Percentiles rank a stretch among this genome's conserved stretches.
phyloP scores from a whole-genome alignment of 2,329 filamentous ascomycete species.

The Eutypella sp. region DNA sequence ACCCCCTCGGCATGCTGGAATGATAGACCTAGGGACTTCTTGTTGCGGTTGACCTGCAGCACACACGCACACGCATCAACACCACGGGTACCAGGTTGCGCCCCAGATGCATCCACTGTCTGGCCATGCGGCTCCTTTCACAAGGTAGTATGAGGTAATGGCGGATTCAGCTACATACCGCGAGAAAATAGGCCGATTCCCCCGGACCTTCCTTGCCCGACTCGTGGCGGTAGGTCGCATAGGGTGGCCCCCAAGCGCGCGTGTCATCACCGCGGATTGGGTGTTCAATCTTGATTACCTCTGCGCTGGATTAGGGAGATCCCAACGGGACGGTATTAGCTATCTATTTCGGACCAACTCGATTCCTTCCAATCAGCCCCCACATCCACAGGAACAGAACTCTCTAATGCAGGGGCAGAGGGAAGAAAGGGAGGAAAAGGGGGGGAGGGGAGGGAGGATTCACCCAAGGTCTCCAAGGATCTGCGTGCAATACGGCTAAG shows the following conservation, averaged over 20 bases:
- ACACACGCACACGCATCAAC: too few relatives aligned
- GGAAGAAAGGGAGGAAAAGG: constrained; percentile 4
- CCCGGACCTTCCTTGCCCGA: constrained; percentile 64
- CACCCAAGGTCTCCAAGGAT: constrained; percentile 95
- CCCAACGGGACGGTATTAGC: constrained; percentile 24
- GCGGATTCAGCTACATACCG: constrained; percentile 48
- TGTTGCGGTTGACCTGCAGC: constrained; percentile 90
- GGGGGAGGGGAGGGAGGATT: constrained; percentile 25
- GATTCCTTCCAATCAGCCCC: too few relatives aligned
- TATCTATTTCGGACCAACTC: too few relatives aligned
- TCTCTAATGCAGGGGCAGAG: too few relatives aligned
- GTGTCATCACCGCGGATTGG: constrained; percentile 89
- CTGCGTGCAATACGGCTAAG: constrained; percentile 91
- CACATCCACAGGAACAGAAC: too few relatives aligned
- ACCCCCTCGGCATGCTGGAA: constrained; percentile 84
- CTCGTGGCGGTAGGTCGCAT: constrained; percentile 67
- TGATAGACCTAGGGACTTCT: constrained; percentile 86
- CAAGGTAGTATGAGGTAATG: not conserved
- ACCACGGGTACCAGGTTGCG: too few relatives aligned
- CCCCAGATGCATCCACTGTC: constrained; percentile 9
- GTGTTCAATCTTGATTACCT: constrained; percentile 97
- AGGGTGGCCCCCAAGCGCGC: constrained; percentile 92
- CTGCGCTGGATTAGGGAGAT: constrained; percentile 57
- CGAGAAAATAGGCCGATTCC: constrained; percentile 91
- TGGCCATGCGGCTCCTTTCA: not conserved